Base-by-base conservation (phyloP, 169 alveolate species). In the Plasmodium reichenowi region DNA sequence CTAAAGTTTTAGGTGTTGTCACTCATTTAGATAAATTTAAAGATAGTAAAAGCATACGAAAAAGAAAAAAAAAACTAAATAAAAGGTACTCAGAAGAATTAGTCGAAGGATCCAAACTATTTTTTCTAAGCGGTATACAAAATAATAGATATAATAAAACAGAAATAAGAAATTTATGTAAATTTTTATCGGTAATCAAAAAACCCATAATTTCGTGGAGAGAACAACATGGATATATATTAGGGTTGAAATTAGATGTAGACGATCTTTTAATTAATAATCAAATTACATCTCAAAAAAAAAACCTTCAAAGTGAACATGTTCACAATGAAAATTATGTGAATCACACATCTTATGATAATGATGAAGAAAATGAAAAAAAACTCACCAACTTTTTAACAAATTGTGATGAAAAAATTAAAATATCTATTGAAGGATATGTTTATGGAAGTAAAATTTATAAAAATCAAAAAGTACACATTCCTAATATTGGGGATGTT, bases 41-140 rank as follows among this genome's bases (percentile, higher is more conserved):
- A 93, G 97, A 96, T 60, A 98, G 96, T 87, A 98, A 96, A 80
- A 89, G 97, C 29, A 58, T 95, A 73, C 93, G 99, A 26, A 98
- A 98, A 95, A 97, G 97, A 68, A 98, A 98, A 94, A 98, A 98
- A 93, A 95, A 94, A 90, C 95, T 98, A 92, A 98, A 97, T 96
- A 96, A 97, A 86, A 94, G 99, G 67, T 99, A 98, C 88, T 97
- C 99, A 97, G 96, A 99, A 15, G 99, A 99, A 94, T 98, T 98
- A 20, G 98, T 98, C 72, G 99, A 97, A 92, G 99, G 99, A 43
- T 99, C 99, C 6, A 99, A 99, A 95, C 94, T 99, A 63, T 98
- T 98, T 92, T 98, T 98, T 89, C 93, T 98, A 63, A 97, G 97
- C 50, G 99, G 99, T 17, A 92, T 98, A 72, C 96, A 97, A 93